Base-by-base conservation (phyloP, 306 rosid species). In the Fragaria ananassa region DNA sequence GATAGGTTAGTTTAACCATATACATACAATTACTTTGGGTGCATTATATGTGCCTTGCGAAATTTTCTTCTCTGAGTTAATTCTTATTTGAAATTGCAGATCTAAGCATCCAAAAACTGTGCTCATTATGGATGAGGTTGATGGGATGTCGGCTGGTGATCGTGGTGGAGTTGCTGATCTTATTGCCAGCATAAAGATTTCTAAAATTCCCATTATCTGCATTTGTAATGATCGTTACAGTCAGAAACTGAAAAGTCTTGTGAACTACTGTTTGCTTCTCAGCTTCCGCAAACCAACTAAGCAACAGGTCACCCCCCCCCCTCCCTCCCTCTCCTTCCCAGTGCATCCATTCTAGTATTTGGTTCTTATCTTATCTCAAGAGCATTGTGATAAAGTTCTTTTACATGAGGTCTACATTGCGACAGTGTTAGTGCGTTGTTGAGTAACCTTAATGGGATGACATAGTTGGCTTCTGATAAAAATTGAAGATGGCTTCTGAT, bases 141-240 rank as follows among this genome's bases (percentile, higher is more conserved):
- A 95, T 84, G 99, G 99, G 84, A 92, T 95, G 99, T 95, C 99
- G 76, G 99, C 99, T 81, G 99, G 99, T 81, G 99, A 95, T 84
- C 84, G 99, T 84, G 98, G 99, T 77, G 99, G 99, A 72, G 74
- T 95, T 79, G 92, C 99, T 82, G 97, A 92, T 86, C 96, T 95
- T 72, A 92, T 95, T 86, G 90, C 92, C 29, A 90, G 91, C 86
- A 95, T 95, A 83, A 95, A 95, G 83, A 92, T 78, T 56, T 92
- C 97, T 39, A 92, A 92, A 85, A 89, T 95, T 85, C 99, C 99
- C 57, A 88, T 95, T 62, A 95, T 95, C 81, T 95, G 97, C 90
- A 95, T 95, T 77, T 95, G 99, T 70, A 95, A 95, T 85, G 97
- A 95, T 81, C 96, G 97, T 45, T 95, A 95, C 86, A 95, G 99